A percentile compares a stretch with the other conserved stretches of the same genome.
phyloP scores from a whole-genome alignment of 1,284 basidiomycete genomes.

The Ustilago curta region DNA sequence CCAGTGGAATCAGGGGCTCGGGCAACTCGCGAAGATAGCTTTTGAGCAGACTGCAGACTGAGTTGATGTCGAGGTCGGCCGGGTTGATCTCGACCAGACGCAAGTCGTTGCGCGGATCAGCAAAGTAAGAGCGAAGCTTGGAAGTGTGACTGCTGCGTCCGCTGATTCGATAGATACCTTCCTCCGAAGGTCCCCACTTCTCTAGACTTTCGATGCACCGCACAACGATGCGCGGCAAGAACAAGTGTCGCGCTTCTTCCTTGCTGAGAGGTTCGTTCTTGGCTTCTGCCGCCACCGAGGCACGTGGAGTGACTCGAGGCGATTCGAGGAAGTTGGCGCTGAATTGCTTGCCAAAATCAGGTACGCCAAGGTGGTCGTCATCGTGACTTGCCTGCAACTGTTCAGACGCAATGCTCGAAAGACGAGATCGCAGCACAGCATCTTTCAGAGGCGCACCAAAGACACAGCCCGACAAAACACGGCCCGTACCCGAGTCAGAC shows the following conservation, averaged over 20 bases:
- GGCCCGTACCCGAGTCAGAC: background rate
- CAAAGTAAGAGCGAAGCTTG: constrained; percentile 55
- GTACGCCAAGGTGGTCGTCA: constrained; percentile 34
- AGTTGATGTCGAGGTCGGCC: constrained; percentile 66
- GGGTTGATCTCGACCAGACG: constrained; percentile 57
- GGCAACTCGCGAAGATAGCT: constrained; percentile 65
- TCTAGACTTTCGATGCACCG: constrained; percentile 65
- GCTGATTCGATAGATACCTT: constrained; percentile 66
- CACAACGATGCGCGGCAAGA: constrained; percentile 59
- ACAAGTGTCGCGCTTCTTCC: constrained; percentile 48
- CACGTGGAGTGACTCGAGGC: constrained; percentile 25
- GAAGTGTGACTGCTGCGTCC: constrained; percentile 64
- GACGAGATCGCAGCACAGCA: constrained; percentile 52
- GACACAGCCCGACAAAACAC: constrained; percentile 9
- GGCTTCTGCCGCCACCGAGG: constrained; percentile 15
- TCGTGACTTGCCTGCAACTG: background rate
- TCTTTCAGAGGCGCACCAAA: constrained; percentile 61
- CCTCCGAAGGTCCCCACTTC: constrained; percentile 61
- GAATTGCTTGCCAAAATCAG: constrained; percentile 48
- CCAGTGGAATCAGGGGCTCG: constrained; percentile 46
- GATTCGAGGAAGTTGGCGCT: constrained; percentile 33
- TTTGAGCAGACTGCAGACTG: constrained; percentile 66
- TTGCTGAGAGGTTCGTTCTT: constrained; percentile 26
- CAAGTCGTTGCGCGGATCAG: constrained; percentile 52
- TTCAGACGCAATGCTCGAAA: constrained; percentile 17